These are phyloP conservation scores for Mariannaea elegans DNA, from an alignment of 2,329 filamentous ascomycete genomes.

Conservation along the genomic window DNA sequence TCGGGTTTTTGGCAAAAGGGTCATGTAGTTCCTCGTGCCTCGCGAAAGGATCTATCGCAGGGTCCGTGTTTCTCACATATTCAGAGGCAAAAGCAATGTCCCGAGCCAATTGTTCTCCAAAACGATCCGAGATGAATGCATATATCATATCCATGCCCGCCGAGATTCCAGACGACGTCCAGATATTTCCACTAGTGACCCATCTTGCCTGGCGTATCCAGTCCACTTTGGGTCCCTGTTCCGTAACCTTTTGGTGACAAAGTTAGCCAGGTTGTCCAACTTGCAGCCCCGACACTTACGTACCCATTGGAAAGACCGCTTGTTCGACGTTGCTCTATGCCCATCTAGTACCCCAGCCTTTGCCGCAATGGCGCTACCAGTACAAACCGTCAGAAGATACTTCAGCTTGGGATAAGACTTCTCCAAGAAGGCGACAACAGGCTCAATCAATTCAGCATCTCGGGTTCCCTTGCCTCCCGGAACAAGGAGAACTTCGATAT, in stretches of 20 bases:
- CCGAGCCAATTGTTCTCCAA: slow-evolving; percentile 60
- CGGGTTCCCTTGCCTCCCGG: slow-evolving; percentile 49
- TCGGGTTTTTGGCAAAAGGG: no score
- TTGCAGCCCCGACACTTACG: background rate
- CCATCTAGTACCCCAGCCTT: slow-evolving; percentile 65
- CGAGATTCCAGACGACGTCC: slow-evolving; percentile 68
- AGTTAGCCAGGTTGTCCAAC: background rate
- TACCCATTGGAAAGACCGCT: slow-evolving; percentile 54
- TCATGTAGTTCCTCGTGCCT: background rate
- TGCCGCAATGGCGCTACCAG: slow-evolving; percentile 64
- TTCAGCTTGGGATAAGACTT: slow-evolving; percentile 52
- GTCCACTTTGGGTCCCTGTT: slow-evolving; percentile 53
- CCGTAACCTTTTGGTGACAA: slow-evolving; percentile 41
- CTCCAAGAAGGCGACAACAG: slow-evolving; percentile 53
- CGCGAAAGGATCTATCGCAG: slow-evolving; percentile 64
- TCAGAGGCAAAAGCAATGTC: slow-evolving; percentile 62
- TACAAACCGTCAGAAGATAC: slow-evolving; percentile 70
- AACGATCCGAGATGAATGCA: slow-evolving; percentile 47
- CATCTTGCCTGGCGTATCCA: slow-evolving; percentile 68
- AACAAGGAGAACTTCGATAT: slow-evolving; percentile 50
- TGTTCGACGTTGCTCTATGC: slow-evolving; percentile 68
- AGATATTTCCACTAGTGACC: slow-evolving; percentile 68
- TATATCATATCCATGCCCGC: slow-evolving; percentile 51
- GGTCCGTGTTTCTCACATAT: slow-evolving; percentile 64
- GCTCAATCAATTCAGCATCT: slow-evolving; percentile 30